A percentile compares a stretch with the other conserved stretches of the same genome.
These are phyloP conservation scores for Mycena pura DNA, from an alignment of 768 basidiomycete genomes.

Conservation along the genomic window DNA sequence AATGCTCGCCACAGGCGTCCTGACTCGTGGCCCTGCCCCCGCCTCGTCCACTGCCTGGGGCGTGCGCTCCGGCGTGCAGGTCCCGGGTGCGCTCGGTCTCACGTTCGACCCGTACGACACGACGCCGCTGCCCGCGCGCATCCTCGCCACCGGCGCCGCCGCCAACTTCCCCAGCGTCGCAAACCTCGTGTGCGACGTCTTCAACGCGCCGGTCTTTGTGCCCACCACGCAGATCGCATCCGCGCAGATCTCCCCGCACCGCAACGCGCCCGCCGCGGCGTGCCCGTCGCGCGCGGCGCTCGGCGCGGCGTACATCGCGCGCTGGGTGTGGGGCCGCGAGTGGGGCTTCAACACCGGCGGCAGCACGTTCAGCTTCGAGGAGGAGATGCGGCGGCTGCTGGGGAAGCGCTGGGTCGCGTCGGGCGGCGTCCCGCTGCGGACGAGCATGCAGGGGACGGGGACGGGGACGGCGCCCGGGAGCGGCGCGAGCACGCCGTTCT, in stretches of 20 bases:
- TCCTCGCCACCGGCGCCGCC: slow-evolving; percentile 79
- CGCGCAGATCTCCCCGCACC: slow-evolving; percentile 72
- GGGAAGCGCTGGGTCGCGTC: slow-evolving; percentile 78
- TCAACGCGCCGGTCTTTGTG: slow-evolving; percentile 82
- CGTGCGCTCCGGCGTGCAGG: slow-evolving; percentile 34
- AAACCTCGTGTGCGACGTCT: slow-evolving; percentile 80
- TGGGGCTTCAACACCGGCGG: slow-evolving; percentile 41
- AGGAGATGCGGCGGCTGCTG: slow-evolving; percentile 75
- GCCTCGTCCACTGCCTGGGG: neutral
- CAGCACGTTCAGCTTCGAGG: slow-evolving; percentile 62
- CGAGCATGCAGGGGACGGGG: slow-evolving; percentile 57
- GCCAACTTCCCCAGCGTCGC: slow-evolving; percentile 86
- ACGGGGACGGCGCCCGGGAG: slow-evolving; percentile 43
- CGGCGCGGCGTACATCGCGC: slow-evolving; percentile 79
- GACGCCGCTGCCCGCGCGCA: slow-evolving; percentile 64
- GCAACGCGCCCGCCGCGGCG: slow-evolving; percentile 74
- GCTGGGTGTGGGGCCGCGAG: slow-evolving; percentile 87
- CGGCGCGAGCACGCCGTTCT: slow-evolving; percentile 73
- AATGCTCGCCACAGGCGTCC: slow-evolving; percentile 71
- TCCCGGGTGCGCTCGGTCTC: slow-evolving; percentile 60
- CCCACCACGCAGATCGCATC: slow-evolving; percentile 79
- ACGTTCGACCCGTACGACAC: slow-evolving; percentile 83
- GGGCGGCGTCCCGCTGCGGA: slow-evolving; percentile 63
- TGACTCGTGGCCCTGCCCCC: slow-evolving; percentile 43
- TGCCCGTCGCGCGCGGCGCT: slow-evolving; percentile 75